A percentile compares a stretch with the other conserved stretches of the same genome.
Evolutionary conservation across 2,329 filamentous ascomycete species (phyloP).

Genomic region (Trichoderma endophyticum): DNA sequence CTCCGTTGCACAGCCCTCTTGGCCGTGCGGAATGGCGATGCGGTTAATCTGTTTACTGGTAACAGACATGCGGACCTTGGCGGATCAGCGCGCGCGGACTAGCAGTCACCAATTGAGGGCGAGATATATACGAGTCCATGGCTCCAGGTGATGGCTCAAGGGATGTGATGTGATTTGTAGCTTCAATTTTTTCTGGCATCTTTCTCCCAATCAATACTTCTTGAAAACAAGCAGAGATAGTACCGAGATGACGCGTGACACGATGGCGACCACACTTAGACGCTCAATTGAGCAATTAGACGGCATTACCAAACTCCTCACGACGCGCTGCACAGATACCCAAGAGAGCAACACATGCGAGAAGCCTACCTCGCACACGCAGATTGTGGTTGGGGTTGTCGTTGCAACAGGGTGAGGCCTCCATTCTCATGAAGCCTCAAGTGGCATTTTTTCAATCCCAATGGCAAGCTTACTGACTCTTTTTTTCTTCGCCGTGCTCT

Average conservation of each 20-base stretch:
- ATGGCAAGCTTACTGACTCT: background rate
- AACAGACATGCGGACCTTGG: background rate
- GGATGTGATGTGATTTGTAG: background rate
- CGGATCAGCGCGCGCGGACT: background rate
- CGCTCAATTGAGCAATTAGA: conserved; percentile 5
- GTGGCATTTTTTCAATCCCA: background rate
- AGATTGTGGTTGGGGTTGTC: background rate
- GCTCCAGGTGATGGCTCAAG: background rate
- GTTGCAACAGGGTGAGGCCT: background rate
- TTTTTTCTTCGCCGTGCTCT: background rate
- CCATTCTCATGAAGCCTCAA: background rate
- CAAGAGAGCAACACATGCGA: conserved; percentile 15
- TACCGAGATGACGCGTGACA: background rate
- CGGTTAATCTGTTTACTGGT: background rate
- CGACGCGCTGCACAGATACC: background rate
- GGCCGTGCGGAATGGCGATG: conserved; percentile 8
- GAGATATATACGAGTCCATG: background rate
- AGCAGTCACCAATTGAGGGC: background rate
- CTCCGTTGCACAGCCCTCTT: conserved; percentile 9
- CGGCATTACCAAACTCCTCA: background rate
- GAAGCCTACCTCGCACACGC: background rate
- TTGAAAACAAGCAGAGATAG: background rate
- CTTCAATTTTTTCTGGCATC: background rate
- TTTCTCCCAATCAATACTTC: background rate
- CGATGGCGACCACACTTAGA: background rate